Evolutionary conservation across 768 basidiomycete species (phyloP), one percentile per base, ranked within the genome.

Genomic region (Suillus subluteus): DNA sequence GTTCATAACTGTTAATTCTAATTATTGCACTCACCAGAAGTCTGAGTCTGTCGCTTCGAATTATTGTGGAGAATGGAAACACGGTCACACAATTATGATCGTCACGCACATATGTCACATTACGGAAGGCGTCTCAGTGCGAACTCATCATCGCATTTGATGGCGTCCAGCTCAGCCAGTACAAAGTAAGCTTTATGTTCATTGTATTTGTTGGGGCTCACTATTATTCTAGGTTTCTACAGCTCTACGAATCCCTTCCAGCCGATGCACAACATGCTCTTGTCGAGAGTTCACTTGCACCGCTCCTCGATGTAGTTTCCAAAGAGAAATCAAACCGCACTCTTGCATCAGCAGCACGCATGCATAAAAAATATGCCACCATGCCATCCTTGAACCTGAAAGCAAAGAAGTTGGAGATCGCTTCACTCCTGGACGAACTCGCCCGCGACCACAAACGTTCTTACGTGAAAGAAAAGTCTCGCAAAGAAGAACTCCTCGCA

Each of bases 341-440:
- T 6, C 32, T 83, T 32, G 72, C 76, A 1, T 78, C 82, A 6
- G 85, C 83, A 4, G 70, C 74, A n/a, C 75, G 78, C 18, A 71
- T 84, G 55, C 80, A 83, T 62, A 73, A 66, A 12, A 77, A 74
- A 50, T 79, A 82, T 68, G 72, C 76, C 5, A 72, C 66, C 35
- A 81, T 85, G 48, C 89, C 90, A 0, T 68, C 74, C 0, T 76
- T 91, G 32, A 81, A 89, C 76, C 71, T 88, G 46, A 80, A 79
- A 44, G 78, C 79, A 2, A 90, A 89, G 76, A 84, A 83, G 72
- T 77, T 76, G 37, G 88, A 91, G 75, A 78, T 91, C 67, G 79
- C 81, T 37, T 70, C 72, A 0, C 78, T 91, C 52, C 68, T 91
- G 18, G 80, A 83, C 37, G 85, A 88, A 62, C 78, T 91, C 6